These are phyloP conservation scores for Claviceps sp. DNA, from an alignment of 2,329 filamentous ascomycete species.

Conservation along the genomic window DNA sequence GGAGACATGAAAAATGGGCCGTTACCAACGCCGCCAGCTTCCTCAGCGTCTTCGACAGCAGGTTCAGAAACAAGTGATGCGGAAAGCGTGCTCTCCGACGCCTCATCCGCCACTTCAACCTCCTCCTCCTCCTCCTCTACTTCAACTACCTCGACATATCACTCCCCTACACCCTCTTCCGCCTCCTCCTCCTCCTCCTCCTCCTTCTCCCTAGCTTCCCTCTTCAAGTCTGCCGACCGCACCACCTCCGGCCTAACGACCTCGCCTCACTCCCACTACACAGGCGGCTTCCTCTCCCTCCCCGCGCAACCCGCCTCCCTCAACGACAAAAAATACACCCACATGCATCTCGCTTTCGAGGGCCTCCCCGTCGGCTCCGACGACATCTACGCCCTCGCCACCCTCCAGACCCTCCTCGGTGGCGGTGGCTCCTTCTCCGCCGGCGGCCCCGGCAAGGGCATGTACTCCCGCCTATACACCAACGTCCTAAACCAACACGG, in stretches of 20 bases:
- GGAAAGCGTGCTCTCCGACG: constrained; percentile 16
- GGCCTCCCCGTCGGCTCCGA: constrained; percentile 78
- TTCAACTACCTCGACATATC: constrained; percentile 2
- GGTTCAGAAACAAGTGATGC: constrained; percentile 45
- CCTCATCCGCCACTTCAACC: constrained; percentile 21
- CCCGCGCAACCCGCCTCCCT: constrained; percentile 70
- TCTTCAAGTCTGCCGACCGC: too few species aligned
- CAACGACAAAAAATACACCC: constrained; percentile 65
- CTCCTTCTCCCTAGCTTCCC: constrained; percentile 20
- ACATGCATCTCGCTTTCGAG: constrained; percentile 94
- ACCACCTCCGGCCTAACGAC: constrained; percentile 27
- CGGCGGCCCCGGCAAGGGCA: constrained; percentile 92
- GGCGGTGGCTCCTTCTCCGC: constrained; percentile 95
- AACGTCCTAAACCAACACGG: constrained; percentile 95
- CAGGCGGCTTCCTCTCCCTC: constrained; percentile 81
- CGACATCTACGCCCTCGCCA: constrained; percentile 93
- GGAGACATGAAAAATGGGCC: constrained; percentile 60
- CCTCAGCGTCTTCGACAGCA: constrained; percentile 29
- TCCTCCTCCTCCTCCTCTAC: constrained; percentile 16
- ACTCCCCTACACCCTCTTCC: constrained; percentile 17
- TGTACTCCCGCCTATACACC: constrained; percentile 96
- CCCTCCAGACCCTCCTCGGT: constrained; percentile 86
- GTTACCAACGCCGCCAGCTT: neutral
- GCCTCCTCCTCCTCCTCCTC: constrained; percentile 20
- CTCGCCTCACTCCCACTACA: constrained; percentile 67